Percentiles rank a stretch among this genome's conserved stretches.
These are phyloP conservation scores for Epithele typhae DNA, from an alignment of 768 basidiomycete genomes.

Conservation along the genomic window DNA sequence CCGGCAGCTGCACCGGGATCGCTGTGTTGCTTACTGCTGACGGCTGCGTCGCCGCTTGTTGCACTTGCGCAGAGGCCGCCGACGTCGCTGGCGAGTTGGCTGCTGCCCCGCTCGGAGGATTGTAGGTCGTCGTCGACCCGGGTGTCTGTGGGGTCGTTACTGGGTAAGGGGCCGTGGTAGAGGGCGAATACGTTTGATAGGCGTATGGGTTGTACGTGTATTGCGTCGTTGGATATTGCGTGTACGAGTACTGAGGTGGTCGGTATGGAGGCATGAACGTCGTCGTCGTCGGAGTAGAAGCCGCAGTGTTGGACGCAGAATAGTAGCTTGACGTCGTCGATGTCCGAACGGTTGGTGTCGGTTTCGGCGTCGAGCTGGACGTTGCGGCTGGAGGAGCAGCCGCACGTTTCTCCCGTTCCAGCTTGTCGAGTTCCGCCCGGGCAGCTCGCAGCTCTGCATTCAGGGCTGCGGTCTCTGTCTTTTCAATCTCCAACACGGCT, in stretches of 20 bases:
- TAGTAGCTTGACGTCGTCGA: slow-evolving; percentile 8
- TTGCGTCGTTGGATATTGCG: slow-evolving; percentile 22
- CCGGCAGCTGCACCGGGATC: slow-evolving; percentile 69
- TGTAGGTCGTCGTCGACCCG: slow-evolving; percentile 1
- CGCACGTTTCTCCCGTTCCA: slow-evolving; percentile 66
- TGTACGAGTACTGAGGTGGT: slow-evolving; percentile 22
- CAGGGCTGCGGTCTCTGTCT: slow-evolving; percentile 52
- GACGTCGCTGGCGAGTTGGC: slow-evolving; percentile 6
- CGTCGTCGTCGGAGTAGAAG: slow-evolving; percentile 27
- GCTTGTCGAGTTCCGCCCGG: slow-evolving; percentile 59
- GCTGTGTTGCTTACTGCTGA: slow-evolving; percentile 17
- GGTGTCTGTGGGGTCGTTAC: slow-evolving; percentile 8
- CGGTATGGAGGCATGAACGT: slow-evolving; percentile 23
- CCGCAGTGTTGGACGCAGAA: slow-evolving; percentile 24
- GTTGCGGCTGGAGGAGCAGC: slow-evolving; percentile 20
- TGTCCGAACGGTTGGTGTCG: slow-evolving; percentile 10
- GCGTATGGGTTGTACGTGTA: slow-evolving; percentile 20
- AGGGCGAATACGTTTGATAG: slow-evolving; percentile 6
- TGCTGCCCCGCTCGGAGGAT: neutral
- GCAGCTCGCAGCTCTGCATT: slow-evolving; percentile 58
- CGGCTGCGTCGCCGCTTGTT: slow-evolving; percentile 7
- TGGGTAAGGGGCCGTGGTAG: slow-evolving; percentile 7
- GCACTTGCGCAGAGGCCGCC: slow-evolving; percentile 8
- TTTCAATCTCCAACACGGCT: slow-evolving; percentile 60
- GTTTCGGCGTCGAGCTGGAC: slow-evolving; percentile 7